Evolutionary conservation across 2,329 filamentous ascomycete species (phyloP), one percentile per base, ranked within the genome.

Genomic region (Microsporum audouinii): DNA sequence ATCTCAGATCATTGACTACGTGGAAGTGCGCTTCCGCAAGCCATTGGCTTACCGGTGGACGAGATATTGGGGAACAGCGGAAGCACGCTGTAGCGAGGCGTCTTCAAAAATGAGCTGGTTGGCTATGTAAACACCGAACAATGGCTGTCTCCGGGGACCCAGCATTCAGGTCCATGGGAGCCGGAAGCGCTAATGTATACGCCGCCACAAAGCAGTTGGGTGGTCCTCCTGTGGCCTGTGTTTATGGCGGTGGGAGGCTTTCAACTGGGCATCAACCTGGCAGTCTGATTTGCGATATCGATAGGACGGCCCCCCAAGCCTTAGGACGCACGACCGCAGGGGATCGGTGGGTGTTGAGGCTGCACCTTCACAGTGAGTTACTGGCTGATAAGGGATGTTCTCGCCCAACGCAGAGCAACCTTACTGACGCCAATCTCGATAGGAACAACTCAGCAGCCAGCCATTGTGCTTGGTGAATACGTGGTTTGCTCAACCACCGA

Each of bases 231-330:
- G 51, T 55, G 51, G 51, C 51, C 51, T 55, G 31, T 55, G 51
- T 55, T n/a, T 14, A n/a, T 14, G n/a, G 29, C 27, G 7, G 23
- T 55, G 14, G 51, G 31, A 36, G 23, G 33, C 33, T 34, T 51
- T 55, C 51, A 17, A 36, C 33, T 55, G 51, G 51, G 51, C 51
- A 55, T 55, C 51, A 55, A 55, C 51, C 51, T 36, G 51, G 51
- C 45, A 51, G 45, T 31, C 45, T 51, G 45, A 33, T 51, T 51
- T 51, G 45, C 45, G 45, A 51, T 51, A 51, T 51, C 45, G 45
- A 51, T 51, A 29, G 45, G 45, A 14, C 45, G 8, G 12, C 12
- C 33, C 33, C 51, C 7, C 27, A 51, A 55, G 51, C 33, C 51
- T 31, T 17, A 23, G 33, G 51, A 34, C 51, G 31, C 31, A 36